Conservation (phyloP, 2,329 filamentous ascomycete genomes). For the Penicillium paneum region DNA sequence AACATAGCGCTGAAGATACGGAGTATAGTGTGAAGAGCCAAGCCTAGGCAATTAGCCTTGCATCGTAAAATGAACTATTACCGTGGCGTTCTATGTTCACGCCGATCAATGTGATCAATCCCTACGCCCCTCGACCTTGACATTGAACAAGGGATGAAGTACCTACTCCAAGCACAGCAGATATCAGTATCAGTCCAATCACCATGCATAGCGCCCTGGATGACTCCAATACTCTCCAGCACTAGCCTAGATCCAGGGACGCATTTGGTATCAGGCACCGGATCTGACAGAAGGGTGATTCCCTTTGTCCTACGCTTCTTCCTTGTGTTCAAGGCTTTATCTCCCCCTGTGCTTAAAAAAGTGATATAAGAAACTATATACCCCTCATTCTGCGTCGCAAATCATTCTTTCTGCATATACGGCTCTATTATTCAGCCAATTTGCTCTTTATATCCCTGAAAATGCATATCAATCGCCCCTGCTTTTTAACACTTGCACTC, state of each 20-base stretch:
- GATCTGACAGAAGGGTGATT: background rate
- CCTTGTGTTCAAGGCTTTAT: background rate
- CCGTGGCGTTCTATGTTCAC: slow-evolving; percentile 13
- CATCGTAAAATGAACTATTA: slow-evolving; percentile 18
- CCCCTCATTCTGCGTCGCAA: background rate
- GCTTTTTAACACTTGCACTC: slow-evolving; percentile 3
- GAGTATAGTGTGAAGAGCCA: background rate
- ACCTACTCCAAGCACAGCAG: slow-evolving; percentile 11
- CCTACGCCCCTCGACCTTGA: slow-evolving; percentile 4
- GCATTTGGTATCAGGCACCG: background rate
- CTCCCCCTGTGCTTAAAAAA: slow-evolving; percentile 4
- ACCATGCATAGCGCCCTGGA: background rate
- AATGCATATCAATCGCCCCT: background rate
- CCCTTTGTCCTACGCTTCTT: slow-evolving; percentile 14
- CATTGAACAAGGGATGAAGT: slow-evolving; percentile 19
- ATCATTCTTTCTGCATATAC: background rate
- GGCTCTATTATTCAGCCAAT: background rate
- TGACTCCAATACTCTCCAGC: background rate
- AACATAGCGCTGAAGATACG: background rate
- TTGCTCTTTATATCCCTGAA: background rate
- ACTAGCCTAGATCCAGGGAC: slow-evolving; percentile 7
- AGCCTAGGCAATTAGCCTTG: slow-evolving; percentile 18
- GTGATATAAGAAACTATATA: slow-evolving; percentile 2
- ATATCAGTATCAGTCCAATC: slow-evolving; percentile 11
- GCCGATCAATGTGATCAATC: slow-evolving; percentile 17